Conservation (phyloP, 495 filamentous ascomycete genomes). For the Annulohypoxylon bovei region DNA sequence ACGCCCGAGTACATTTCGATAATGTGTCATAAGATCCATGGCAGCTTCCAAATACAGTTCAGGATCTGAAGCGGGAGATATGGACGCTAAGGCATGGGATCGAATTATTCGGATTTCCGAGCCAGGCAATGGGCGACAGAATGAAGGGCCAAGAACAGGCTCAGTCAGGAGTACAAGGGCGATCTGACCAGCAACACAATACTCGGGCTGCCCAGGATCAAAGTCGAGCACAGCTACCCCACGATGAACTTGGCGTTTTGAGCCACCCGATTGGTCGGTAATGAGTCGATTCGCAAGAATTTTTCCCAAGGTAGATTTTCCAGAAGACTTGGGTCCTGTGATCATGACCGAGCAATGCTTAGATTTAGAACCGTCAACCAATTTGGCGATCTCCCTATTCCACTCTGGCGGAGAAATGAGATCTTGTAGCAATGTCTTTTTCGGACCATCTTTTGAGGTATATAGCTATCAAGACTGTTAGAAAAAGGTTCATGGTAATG, state of each 20-base stretch:
- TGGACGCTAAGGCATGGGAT: conserved; percentile 77
- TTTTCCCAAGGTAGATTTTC: conserved; percentile 86
- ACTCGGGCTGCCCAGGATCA: conserved; percentile 87
- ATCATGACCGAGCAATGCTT: conserved; percentile 63
- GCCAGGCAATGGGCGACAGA: conserved; percentile 69
- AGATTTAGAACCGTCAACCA: conserved; percentile 54
- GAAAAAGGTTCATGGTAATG: not conserved
- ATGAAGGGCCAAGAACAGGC: conserved; percentile 78
- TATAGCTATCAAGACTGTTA: conserved; percentile 53
- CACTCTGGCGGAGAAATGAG: conserved; percentile 73
- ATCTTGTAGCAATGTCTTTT: conserved; percentile 61
- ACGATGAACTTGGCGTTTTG: conserved; percentile 42
- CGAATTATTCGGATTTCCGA: conserved; percentile 57
- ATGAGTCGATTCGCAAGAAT: conserved; percentile 80
- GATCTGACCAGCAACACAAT: conserved; percentile 77
- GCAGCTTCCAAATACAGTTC: conserved; percentile 74
- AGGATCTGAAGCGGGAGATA: conserved; percentile 74
- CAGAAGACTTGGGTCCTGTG: conserved; percentile 83
- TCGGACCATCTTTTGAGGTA: conserved; percentile 57
- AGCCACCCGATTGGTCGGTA: conserved; percentile 49
- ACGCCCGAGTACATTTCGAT: conserved; percentile 58
- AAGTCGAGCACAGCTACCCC: conserved; percentile 77
- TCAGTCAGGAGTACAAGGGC: conserved; percentile 72
- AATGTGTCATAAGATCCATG: conserved; percentile 73
- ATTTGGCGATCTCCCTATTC: conserved; percentile 59